phyloP scores from a whole-genome alignment of 306 rosid genomes.

The Oxytropis ochrocephala region DNA sequence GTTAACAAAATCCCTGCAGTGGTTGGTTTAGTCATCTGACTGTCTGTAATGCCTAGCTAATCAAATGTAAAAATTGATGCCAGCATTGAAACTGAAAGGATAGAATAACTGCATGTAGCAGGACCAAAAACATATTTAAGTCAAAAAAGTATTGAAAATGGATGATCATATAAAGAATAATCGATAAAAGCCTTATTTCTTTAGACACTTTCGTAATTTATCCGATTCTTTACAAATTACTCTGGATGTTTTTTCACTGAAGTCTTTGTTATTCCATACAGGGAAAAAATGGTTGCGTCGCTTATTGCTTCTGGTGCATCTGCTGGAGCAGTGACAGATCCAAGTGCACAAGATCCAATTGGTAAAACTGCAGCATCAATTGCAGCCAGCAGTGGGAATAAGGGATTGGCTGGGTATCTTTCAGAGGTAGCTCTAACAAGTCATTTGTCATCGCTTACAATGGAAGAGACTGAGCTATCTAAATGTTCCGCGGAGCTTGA shows the following conservation, averaged over 20 bases:
- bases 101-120: not conserved
- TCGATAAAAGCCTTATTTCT: not conserved
- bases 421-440: slow-evolving; percentile 82
- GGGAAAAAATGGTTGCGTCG: slow-evolving; percentile 93
- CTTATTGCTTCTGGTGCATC: slow-evolving; percentile 90
- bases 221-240: not conserved
- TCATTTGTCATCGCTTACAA: slow-evolving; percentile 76
- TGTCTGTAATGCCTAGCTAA: not conserved
- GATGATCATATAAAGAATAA: slow-evolving; percentile 8
- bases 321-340: slow-evolving; percentile 98
- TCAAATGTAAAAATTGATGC: not conserved
- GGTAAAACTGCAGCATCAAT: slow-evolving; percentile 86
- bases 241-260: slow-evolving; percentile 9
- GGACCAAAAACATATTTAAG: not conserved
- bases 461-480: slow-evolving; percentile 74
- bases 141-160: not conserved
- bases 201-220: not conserved
- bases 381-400: slow-evolving; percentile 68
- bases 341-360: slow-evolving; percentile 60
- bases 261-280: slow-evolving; percentile 21
- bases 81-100: not conserved
- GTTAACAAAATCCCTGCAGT: not conserved
- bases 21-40: not conserved
- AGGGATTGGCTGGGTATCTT: slow-evolving; percentile 96
- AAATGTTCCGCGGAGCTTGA: slow-evolving; percentile 74